These are phyloP conservation scores for Cyberlindnera mississippiensis DNA, from an alignment of 805 yeast genomes.

Conservation along the genomic window DNA sequence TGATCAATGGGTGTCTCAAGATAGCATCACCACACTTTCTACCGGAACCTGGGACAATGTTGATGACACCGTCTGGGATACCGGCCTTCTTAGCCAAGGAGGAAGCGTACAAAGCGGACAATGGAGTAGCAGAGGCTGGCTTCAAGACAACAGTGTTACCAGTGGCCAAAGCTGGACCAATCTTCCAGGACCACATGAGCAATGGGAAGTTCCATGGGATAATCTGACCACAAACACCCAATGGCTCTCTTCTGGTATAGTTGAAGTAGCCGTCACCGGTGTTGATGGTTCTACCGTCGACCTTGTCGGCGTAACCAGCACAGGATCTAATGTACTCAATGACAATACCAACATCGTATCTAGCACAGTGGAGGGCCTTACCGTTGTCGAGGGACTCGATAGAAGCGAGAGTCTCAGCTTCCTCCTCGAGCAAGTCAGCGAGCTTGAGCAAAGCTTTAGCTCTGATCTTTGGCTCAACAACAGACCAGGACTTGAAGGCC, in stretches of 20 bases:
- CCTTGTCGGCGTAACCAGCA: constrained; percentile 53
- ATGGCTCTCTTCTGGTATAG: constrained; percentile 58
- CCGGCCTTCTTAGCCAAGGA: constrained; percentile 53
- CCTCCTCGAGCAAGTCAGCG: constrained; percentile 47
- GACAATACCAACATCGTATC: constrained; percentile 45
- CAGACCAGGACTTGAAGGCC: constrained; percentile 57
- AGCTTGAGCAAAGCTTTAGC: constrained; percentile 38
- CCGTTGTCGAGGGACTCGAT: constrained; percentile 54
- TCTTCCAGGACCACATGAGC: constrained; percentile 64
- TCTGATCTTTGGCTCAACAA: constrained; percentile 42
- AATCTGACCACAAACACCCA: constrained; percentile 68
- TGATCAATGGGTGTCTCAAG: constrained; percentile 52
- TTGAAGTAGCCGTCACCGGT: constrained; percentile 49
- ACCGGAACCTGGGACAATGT: constrained; percentile 62
- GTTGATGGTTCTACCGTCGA: constrained; percentile 44
- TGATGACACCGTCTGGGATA: constrained; percentile 61
- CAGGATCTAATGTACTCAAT: constrained; percentile 46
- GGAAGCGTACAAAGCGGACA: constrained; percentile 57
- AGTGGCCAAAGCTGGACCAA: constrained; percentile 65
- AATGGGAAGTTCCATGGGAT: constrained; percentile 75
- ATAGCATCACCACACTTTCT: constrained; percentile 56
- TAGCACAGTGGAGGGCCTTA: constrained; percentile 44
- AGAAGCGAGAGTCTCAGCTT: constrained; percentile 44
- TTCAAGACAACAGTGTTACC: constrained; percentile 62
- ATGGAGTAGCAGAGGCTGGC: constrained; percentile 64